These are phyloP conservation scores for Alternaria tenuissima DNA, from an alignment of 2,329 filamentous ascomycete species.

Conservation along the genomic window DNA sequence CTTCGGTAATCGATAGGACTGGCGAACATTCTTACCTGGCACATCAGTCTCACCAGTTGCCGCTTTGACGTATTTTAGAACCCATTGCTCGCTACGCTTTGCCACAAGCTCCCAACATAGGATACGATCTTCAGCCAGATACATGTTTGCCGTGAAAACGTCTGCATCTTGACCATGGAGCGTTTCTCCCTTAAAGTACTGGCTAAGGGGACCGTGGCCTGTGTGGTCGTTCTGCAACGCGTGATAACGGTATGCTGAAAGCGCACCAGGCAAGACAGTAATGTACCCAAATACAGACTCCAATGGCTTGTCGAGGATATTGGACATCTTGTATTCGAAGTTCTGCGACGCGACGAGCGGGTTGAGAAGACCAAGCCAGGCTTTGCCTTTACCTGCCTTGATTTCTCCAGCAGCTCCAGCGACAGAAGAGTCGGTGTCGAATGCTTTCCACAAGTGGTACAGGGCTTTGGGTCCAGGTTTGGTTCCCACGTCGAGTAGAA, in stretches of 20 bases:
- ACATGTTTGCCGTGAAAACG: constrained; percentile 98
- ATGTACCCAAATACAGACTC: constrained; percentile 99
- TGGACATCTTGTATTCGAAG: constrained; percentile 99
- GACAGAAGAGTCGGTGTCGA: constrained; percentile 96
- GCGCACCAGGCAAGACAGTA: constrained; percentile 91
- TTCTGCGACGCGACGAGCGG: constrained; percentile 96
- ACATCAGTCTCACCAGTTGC: constrained; percentile 98
- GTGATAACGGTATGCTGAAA: constrained; percentile 95
- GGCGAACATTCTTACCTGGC: constrained; percentile 71
- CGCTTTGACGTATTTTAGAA: constrained; percentile 96
- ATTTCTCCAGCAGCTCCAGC: constrained; percentile 97
- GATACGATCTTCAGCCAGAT: constrained; percentile 87
- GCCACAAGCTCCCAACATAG: constrained; percentile 95
- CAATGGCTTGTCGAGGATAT: constrained; percentile 95
- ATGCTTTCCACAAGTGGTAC: constrained; percentile 99
- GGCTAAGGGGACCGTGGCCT: constrained; percentile 91
- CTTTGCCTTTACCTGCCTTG: constrained; percentile 92
- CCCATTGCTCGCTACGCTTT: constrained; percentile 93
- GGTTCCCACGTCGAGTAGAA: constrained; percentile 94
- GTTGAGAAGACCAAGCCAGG: constrained; percentile 84
- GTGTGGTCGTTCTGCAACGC: constrained; percentile 96
- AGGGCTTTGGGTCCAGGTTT: constrained; percentile 86
- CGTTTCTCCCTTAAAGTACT: constrained; percentile 99
- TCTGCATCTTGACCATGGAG: constrained; percentile 95
- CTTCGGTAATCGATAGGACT: background rate